Evolutionary conservation across 805 yeast genomes (phyloP).

Genomic region (Ogataea zsoltii): DNA sequence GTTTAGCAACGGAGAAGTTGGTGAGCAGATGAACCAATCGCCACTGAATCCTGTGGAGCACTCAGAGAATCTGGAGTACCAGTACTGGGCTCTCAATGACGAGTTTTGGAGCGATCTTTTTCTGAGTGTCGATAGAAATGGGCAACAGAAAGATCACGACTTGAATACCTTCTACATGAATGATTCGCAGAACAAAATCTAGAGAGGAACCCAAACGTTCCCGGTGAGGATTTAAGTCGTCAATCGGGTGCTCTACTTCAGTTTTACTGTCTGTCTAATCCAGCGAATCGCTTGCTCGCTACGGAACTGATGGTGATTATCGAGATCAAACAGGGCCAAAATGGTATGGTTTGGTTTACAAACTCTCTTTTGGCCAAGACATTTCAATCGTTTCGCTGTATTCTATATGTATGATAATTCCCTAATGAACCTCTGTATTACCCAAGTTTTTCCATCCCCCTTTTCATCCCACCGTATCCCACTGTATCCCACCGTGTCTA

Average conservation of each 20-base stretch:
- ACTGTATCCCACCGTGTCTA: no score
- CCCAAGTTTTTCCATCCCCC: no score
- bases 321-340: no score
- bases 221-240: no score
- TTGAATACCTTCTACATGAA: conserved; percentile 12
- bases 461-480: no score
- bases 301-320: no score
- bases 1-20: conserved; percentile 2
- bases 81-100: conserved; percentile 59
- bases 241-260: no score
- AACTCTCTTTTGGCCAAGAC: background rate
- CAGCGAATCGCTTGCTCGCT: no score
- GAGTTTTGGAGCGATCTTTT: conserved; percentile 70
- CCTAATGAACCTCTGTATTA: no score
- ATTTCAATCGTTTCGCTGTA: no score
- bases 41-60: conserved; percentile 14
- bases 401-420: no score
- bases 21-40: conserved; percentile 4
- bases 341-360: background rate
- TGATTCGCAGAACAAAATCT: conserved; percentile 16
- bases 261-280: no score
- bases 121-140: conserved; percentile 25
- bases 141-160: conserved; percentile 16
- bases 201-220: background rate
- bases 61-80: conserved; percentile 42